Conservation (phyloP, 768 basidiomycete species). For the Lactarius hengduanensis region DNA sequence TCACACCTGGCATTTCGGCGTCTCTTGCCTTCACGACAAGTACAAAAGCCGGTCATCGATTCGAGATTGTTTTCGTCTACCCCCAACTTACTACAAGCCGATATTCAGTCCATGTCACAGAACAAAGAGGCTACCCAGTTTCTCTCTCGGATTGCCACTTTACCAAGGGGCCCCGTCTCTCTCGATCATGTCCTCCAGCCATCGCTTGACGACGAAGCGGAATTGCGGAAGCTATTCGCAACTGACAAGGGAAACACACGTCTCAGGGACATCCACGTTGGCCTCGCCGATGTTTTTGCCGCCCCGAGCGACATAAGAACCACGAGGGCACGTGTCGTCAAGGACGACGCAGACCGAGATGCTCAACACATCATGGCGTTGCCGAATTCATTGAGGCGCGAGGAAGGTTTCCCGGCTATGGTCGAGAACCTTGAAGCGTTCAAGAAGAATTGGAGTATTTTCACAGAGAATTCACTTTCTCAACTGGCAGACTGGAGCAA, state of each 20-base stretch:
- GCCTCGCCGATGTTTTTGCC: conserved; percentile 58
- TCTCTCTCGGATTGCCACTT: conserved; percentile 30
- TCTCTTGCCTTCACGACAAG: too few relatives aligned
- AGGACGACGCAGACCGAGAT: conserved; percentile 43
- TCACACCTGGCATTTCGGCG: neutral
- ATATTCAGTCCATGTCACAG: conserved; percentile 30
- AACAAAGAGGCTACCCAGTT: conserved; percentile 35
- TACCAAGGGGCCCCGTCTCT: conserved; percentile 36
- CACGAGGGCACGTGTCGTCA: conserved; percentile 51
- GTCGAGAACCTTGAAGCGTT: conserved; percentile 54
- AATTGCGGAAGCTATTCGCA: conserved; percentile 55
- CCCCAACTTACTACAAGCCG: too few relatives aligned
- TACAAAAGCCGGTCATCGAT: neutral
- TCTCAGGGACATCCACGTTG: conserved; percentile 50
- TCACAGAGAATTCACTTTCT: conserved; percentile 60
- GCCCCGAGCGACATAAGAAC: conserved; percentile 48
- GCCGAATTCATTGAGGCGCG: conserved; percentile 42
- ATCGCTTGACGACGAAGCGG: conserved; percentile 55
- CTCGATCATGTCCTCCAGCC: conserved; percentile 50
- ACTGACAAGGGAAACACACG: conserved; percentile 49
- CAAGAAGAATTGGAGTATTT: conserved; percentile 62
- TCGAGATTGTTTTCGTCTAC: neutral
- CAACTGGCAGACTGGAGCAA: conserved; percentile 63
- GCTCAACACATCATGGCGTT: conserved; percentile 56
- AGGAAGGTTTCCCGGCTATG: conserved; percentile 51